Base-by-base conservation (phyloP, 2,329 filamentous ascomycete species). In the Thielaviopsis punctulata region DNA sequence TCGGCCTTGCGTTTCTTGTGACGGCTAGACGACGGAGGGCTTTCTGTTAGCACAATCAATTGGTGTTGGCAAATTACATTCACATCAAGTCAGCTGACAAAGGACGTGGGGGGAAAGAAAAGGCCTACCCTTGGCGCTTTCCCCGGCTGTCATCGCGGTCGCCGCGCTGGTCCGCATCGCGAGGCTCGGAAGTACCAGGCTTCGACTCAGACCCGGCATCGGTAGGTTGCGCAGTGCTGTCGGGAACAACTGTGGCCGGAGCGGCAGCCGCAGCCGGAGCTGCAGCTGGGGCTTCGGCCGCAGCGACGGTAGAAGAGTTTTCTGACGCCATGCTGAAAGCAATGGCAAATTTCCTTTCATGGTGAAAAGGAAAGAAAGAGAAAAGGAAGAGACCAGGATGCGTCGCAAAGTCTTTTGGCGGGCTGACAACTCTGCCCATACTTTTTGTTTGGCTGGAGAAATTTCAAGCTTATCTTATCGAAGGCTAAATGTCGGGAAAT, bases 1-100 rank as follows among this genome's bases (percentile, higher is more conserved):
- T 55, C 51, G 33, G 36, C 49, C 22, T 56, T 56, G 49, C 53
- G 53, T 33, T 56, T 55, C 30, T 52, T 51, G 30, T 57, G 52
- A 41, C 49, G 53, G 30, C 53, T 55, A 48, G 43, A 50, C 22
- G 53, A 30, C 2, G 39, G 10, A 15, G 21, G 43, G 23, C 27
- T 39, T 36, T 45, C 44, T 49, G 53, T 55, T 55, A 55, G 53
- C 53, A 36, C 19, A n/a, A 45, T 10, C 15, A 36, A 13, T 47
- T 30, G 48, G 49, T n/a, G n/a, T 55, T 55, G 53, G 49, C 47
- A 19, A 39, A 36, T 49, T 33, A 13, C 10, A 46, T 49, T 33
- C 50, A 19, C 24, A 30, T 18, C 21, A 18, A 19, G 33, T 13
- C 33, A 48, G 41, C 13, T 18, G n/a, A 22, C 2, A 27, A 43